Evolutionary conservation across 148 eudicot species (phyloP), one percentile per base, ranked within the genome.

Genomic region (Persicaria maculosa): DNA sequence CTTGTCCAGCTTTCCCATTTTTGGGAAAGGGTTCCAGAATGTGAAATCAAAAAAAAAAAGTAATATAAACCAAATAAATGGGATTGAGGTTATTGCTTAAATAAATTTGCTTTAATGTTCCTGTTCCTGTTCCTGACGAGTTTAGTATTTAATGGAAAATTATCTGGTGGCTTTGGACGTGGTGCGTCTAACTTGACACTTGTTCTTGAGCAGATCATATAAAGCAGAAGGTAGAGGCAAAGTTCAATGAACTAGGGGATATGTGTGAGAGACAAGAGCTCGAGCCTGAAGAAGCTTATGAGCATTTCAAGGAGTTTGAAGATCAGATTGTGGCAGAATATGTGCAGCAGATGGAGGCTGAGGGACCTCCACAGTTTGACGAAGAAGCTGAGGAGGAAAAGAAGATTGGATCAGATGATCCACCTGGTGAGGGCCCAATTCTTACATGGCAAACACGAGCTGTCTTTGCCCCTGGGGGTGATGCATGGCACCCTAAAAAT

Each of bases 401-500:
- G 57, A 85, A 83, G 72, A 84, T 80, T 71, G 83, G 74, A 52
- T 44, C 75, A 52, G 92, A 95, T 79, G 98, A 90, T 77, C 92
- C 92, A 68, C 97, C 96, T 6, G 96, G 97, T 61, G 92, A 81
- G 77, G 98, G 97, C 8, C 96, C 98, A 25, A 80, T 90, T n/a
- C 97, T 95, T 40, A 79, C 89, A 82, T 95, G 98, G 98, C 87
- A 87, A 72, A 79, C 97, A 44, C 86, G 97, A 50, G 83, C 79
- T 71, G 93, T 92, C 15, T 84, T 95, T 80, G 80, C 80, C 76
- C 97, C 92, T 40, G 97, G 97, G 48, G 89, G 93, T 79, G 98
- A 95, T 82, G 84, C 98, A 75, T 90, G 98, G 97, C 98, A 95
- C 83, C 98, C 98, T 12, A 95, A 92, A 82, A 95, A 95, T 55